Base-by-base conservation (phyloP, 177 flowering plant species). In the Vitis hybrid region DNA sequence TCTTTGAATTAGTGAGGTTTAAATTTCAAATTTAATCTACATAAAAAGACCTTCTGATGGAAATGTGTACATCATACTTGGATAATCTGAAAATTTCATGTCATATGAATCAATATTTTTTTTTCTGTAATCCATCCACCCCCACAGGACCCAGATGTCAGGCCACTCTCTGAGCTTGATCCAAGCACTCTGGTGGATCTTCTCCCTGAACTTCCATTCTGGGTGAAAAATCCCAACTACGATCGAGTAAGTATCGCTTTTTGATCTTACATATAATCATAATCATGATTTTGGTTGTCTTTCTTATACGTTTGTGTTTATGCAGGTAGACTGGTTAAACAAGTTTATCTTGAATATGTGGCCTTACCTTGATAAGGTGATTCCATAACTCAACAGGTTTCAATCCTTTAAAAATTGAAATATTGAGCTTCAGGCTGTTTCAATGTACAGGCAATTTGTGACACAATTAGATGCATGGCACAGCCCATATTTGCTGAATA, bases 271-370 rank as follows among this genome's bases (percentile, higher is more conserved):
- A n/a, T 14, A 5, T 38, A 51, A 17, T 56, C 52, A 15, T 9
- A 19, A 8, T 49, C 4, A 56, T 7, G 70, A 44, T 60, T 64
- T 15, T 8, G 24, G 6, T 38, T 38, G 44, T 57, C 17, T 61
- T 11, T 62, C 11, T 54, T 69, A 17, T 58, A 9, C 49, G 49
- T 20, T 62, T 24, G 33, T 67, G n/a, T 12, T 49, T 14, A 14
- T 77, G 67, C 86, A 92, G 98, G 95, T 92, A 47, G 94, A 93
- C 68, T 93, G 97, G 98, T 73, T 92, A 63, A 94, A 90, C 82
- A 88, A 82, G 75, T 78, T 88, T 68, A 10, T 90, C 20, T 69
- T 52, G 17, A 75, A 85, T 59, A 85, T 88, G 88, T 94, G 96
- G 98, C 97, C 98, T 67, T 89, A 77, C 78, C 86, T 94, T 62